These are phyloP conservation scores for Senna tora DNA, from an alignment of 306 rosid genomes.

Conservation along the genomic window DNA sequence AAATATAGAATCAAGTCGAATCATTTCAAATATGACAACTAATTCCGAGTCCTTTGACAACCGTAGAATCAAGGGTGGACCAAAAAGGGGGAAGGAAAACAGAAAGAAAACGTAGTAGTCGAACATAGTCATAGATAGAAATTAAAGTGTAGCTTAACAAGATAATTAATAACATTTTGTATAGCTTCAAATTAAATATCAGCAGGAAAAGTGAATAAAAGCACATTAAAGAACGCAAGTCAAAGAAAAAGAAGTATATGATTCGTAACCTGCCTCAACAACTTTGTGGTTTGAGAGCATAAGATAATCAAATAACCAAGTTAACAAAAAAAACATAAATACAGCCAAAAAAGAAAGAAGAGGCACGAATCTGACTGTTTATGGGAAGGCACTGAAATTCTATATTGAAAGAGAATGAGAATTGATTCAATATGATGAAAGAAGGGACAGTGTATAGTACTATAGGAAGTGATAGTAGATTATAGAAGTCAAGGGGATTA, in stretches of 20 bases:
- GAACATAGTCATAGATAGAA: no score
- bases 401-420: neutral
- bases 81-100: neutral
- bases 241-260: neutral
- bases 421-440: neutral
- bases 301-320: neutral
- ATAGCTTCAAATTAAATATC: neutral
- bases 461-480: neutral
- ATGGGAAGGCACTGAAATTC: neutral
- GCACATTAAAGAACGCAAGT: neutral
- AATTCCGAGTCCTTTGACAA: neutral
- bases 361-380: neutral
- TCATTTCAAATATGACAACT: neutral
- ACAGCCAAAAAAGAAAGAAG: neutral
- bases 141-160: neutral
- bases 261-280: neutral
- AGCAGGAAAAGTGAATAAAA: neutral
- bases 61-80: neutral
- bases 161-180: neutral
- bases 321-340: neutral
- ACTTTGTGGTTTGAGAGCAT: neutral
- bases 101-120: neutral
- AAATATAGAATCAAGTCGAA: neutral
- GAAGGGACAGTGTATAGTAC: neutral
- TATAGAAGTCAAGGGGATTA: neutral